Evolutionary conservation across 2,329 filamentous ascomycete species (phyloP).

Genomic region (Trichoderma koningii): DNA sequence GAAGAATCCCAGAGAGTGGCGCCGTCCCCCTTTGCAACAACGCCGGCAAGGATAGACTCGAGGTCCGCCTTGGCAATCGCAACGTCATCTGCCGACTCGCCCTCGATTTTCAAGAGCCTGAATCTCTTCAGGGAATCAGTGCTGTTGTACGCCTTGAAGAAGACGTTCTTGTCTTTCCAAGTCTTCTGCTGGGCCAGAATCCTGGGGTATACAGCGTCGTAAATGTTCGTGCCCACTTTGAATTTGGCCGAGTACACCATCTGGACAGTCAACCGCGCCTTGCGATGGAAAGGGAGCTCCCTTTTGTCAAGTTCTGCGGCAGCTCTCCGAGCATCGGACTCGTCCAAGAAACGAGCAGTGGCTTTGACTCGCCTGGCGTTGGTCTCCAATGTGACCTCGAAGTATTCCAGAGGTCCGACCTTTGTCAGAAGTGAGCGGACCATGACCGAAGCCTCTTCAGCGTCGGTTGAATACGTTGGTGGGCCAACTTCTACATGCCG

Average conservation of each 20-base stretch:
- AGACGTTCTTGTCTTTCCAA: slow-evolving; percentile 4
- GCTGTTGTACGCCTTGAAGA: slow-evolving; percentile 8
- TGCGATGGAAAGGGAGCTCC: slow-evolving; percentile 36
- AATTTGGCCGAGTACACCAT: slow-evolving; percentile 44
- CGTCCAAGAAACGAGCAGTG: slow-evolving; percentile 43
- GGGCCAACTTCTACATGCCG: neutral
- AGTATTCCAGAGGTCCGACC: slow-evolving; percentile 41
- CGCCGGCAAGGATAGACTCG: slow-evolving; percentile 10
- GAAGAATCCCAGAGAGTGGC: neutral
- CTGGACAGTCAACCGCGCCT: slow-evolving; percentile 41
- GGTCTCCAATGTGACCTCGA: slow-evolving; percentile 33
- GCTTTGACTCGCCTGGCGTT: slow-evolving; percentile 44
- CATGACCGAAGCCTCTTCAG: slow-evolving; percentile 29
- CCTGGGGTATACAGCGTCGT: slow-evolving; percentile 36
- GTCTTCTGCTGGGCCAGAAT: slow-evolving; percentile 32
- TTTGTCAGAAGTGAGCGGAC: slow-evolving; percentile 38
- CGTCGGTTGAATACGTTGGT: slow-evolving; percentile 26
- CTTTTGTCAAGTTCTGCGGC: slow-evolving; percentile 29
- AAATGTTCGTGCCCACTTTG: slow-evolving; percentile 41
- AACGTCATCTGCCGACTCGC: neutral
- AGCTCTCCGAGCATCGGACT: slow-evolving; percentile 41
- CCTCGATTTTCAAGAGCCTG: slow-evolving; percentile 16
- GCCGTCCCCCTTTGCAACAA: slow-evolving; percentile 1
- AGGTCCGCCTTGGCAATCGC: slow-evolving; percentile 3
- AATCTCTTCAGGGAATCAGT: neutral